phyloP scores from a whole-genome alignment of 768 basidiomycete genomes.

The Calvatia gigantea region DNA sequence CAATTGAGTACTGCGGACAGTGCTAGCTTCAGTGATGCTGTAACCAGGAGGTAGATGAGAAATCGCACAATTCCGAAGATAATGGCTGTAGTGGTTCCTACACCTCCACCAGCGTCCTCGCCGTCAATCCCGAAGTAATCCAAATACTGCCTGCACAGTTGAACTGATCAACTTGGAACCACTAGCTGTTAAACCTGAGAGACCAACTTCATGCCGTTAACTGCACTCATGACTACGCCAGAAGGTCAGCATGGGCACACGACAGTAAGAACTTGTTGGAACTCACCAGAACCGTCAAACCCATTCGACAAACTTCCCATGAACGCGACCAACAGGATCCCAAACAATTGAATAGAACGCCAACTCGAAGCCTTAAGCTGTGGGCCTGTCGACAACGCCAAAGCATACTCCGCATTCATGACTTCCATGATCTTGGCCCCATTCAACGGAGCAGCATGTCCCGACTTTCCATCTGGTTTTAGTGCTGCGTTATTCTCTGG shows the following conservation, averaged over 20 bases:
- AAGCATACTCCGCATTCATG: conserved; percentile 40
- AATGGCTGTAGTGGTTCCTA: conserved; percentile 39
- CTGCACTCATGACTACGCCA: conserved; percentile 40
- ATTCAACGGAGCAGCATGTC: neutral
- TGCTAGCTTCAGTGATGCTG: neutral
- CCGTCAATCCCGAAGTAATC: conserved; percentile 38
- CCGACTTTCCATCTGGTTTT: neutral
- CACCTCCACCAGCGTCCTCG: conserved; percentile 36
- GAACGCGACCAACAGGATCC: conserved; percentile 38
- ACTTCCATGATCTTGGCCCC: conserved; percentile 24
- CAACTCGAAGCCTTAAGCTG: conserved; percentile 35
- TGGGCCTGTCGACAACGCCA: conserved; percentile 41
- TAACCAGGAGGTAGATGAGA: neutral
- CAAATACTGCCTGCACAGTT: conserved; percentile 31
- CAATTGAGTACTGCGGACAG: conserved; percentile 37
- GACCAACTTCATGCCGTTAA: conserved; percentile 44
- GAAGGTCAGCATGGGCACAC: neutral
- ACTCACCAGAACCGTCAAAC: conserved; percentile 42
- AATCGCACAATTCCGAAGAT: conserved; percentile 41
- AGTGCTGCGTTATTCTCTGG: conserved; percentile 13
- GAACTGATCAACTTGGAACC: neutral
- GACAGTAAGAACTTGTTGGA: neutral
- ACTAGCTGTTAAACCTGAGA: neutral
- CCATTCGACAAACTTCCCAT: conserved; percentile 46
- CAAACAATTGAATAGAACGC: conserved; percentile 38